Conservation (phyloP, 2,329 filamentous ascomycete genomes). For the Mariannaea sp. region DNA sequence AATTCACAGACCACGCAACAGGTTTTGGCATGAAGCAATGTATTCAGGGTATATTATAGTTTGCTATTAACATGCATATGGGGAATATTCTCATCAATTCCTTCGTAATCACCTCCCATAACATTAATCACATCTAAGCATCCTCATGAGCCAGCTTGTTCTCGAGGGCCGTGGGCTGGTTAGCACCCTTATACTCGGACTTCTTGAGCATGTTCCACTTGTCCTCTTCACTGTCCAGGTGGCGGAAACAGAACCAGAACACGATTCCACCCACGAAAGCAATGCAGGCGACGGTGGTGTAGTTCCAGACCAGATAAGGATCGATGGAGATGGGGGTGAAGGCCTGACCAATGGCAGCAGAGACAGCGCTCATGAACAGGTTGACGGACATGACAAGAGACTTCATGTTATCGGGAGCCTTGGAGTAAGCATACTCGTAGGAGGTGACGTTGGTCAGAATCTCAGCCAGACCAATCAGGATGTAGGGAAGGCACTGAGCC, state of each 20-base stretch:
- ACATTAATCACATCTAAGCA: constrained; percentile 16
- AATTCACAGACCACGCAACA: too few relatives aligned
- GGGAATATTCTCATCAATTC: too few relatives aligned
- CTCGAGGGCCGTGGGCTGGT: constrained; percentile 44
- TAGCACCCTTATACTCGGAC: constrained; percentile 48
- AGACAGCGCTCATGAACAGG: constrained; percentile 72
- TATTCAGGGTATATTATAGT: too few relatives aligned
- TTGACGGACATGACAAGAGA: constrained; percentile 73
- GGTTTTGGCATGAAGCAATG: too few relatives aligned
- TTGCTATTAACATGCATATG: too few relatives aligned
- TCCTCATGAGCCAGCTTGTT: constrained; percentile 36
- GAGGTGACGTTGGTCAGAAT: constrained; percentile 62
- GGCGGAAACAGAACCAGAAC: constrained; percentile 72
- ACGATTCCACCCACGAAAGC: constrained; percentile 64
- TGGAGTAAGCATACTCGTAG: constrained; percentile 77
- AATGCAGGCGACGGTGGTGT: constrained; percentile 65
- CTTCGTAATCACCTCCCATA: too few relatives aligned
- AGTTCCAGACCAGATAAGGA: constrained; percentile 74
- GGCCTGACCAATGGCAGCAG: constrained; percentile 72
- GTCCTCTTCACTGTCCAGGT: constrained; percentile 71
- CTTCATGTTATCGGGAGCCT: constrained; percentile 80
- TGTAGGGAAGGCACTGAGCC: constrained; percentile 58
- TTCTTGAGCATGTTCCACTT: constrained; percentile 65
- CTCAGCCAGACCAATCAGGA: constrained; percentile 57
- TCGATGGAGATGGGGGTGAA: constrained; percentile 65